Conservation (phyloP, 352 stramenopile species). For the Peronospora tabacina region DNA sequence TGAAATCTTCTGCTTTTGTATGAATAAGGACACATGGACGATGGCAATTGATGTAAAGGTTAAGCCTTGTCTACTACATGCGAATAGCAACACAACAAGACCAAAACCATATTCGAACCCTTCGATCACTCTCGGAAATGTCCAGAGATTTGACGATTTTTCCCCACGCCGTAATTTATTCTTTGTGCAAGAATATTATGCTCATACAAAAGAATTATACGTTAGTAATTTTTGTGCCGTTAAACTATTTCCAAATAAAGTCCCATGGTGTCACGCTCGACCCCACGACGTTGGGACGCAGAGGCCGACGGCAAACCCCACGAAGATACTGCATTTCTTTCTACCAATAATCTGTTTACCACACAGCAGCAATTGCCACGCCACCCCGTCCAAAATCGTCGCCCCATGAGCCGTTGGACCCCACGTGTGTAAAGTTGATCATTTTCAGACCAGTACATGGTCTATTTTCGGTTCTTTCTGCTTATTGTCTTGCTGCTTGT, state of each 20-base stretch:
- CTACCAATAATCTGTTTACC: slow-evolving; percentile 27
- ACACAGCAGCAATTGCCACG: slow-evolving; percentile 25
- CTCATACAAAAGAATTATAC: background rate
- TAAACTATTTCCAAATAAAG: too few species aligned
- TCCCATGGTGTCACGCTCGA: slow-evolving; percentile 9
- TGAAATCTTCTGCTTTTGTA: too few species aligned
- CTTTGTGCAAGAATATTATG: too few species aligned
- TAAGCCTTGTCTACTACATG: too few species aligned
- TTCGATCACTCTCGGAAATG: too few species aligned
- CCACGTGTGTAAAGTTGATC: slow-evolving; percentile 8
- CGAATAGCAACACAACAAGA: too few species aligned
- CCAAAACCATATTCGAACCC: too few species aligned
- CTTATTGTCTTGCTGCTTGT: background rate
- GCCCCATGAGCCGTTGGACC: slow-evolving; percentile 7
- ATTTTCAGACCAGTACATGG: background rate
- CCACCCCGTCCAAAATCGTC: slow-evolving; percentile 3
- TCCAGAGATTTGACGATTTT: too few species aligned
- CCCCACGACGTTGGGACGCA: slow-evolving; percentile 15
- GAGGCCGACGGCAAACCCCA: slow-evolving; percentile 3
- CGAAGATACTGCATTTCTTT: slow-evolving; percentile 22
- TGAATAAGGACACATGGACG: too few species aligned
- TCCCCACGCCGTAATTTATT: too few species aligned
- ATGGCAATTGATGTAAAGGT: too few species aligned
- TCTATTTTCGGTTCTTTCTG: background rate
- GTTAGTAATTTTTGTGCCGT: too few species aligned